Conservation (phyloP, 345 rosid species). For the Limnanthes douglasii region DNA sequence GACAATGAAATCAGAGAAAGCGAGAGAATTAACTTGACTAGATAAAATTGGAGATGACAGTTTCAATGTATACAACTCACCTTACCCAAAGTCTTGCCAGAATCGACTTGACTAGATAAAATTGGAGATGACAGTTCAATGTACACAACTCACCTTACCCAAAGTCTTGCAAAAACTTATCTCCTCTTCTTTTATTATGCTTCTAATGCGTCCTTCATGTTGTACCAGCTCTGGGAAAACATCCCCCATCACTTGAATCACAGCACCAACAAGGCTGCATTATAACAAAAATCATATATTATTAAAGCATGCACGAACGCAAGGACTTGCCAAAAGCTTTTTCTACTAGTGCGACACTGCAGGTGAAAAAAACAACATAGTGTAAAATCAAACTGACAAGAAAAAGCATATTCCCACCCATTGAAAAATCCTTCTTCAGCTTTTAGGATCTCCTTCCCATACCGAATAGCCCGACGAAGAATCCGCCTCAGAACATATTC, state of each 20-base stretch:
- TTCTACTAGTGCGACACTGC: not conserved
- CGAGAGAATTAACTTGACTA: no score
- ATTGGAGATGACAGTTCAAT: no score
- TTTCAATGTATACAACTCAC: no score
- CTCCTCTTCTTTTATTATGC: constrained; percentile 72
- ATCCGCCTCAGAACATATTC: constrained; percentile 94
- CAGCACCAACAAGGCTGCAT: constrained; percentile 64
- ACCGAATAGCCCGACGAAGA: constrained; percentile 96
- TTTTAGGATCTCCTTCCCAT: constrained; percentile 78
- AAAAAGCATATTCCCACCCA: constrained; percentile 33
- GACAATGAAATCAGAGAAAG: no score
- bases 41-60: no score
- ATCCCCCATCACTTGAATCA: constrained; percentile 63
- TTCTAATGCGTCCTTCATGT: constrained; percentile 57
- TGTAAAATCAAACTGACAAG: not conserved
- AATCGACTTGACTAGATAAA: no score
- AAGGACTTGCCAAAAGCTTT: no score
- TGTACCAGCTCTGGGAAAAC: constrained; percentile 79
- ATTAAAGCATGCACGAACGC: no score
- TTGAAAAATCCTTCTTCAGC: constrained; percentile 89
- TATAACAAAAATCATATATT: constrained; percentile 5
- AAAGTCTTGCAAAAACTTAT: constrained; percentile 89
- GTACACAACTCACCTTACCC: constrained; percentile 37
- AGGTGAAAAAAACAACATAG: constrained; percentile 1
- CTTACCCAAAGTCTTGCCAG: no score